Base-by-base conservation (phyloP, 2,329 filamentous ascomycete species). In the Apiospora kogelbergensis region DNA sequence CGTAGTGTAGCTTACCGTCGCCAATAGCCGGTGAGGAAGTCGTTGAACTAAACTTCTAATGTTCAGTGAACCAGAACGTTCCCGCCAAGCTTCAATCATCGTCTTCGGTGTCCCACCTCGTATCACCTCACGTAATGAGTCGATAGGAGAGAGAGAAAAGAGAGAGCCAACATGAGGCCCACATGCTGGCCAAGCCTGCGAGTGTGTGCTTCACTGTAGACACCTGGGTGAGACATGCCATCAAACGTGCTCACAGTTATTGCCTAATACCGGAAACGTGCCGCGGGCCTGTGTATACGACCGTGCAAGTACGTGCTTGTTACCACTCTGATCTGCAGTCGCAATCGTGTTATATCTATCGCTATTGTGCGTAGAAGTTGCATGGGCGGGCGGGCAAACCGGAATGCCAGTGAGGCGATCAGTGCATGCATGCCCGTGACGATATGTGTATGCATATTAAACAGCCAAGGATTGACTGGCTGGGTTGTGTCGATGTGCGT, bases 201-300 rank as follows among this genome's bases (percentile, higher is more conserved):
- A 53, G 10, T 48, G 45, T 11, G 24, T 22, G 46, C 11, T 46
- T 46, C 44, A 46, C 45, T 30, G 26, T 33, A 37, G 53, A 37
- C 53, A 60, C 37, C 53, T 60, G 53, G 37, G 53, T 60, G 53
- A 60, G 53, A 60, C 53, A 60, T 60, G 53, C 37, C 53, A 60
- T 60, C 53, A 60, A 60, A 60, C 53, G 53, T 60, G 53, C 53
- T 60, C 53, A 60, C 7, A 37, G 20, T 15, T 22, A 33, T 37
- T 37, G 30, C 53, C 53, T 60, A 30, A 60, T 37, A 22, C 53
- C 20, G 53, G 53, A 33, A 60, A 37, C 53, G 30, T 60, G 53
- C 53, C 53, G n/a, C 17, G 53, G 30, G 17, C 20, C 53, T 37
- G 53, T 37, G 53, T 60, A 60, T 60, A 37, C 53, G 53, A 60